A percentile compares a stretch with the other conserved stretches of the same genome.
Conservation (phyloP, 2,329 filamentous ascomycete genomes). For the Ustilaginoidea virens region DNA sequence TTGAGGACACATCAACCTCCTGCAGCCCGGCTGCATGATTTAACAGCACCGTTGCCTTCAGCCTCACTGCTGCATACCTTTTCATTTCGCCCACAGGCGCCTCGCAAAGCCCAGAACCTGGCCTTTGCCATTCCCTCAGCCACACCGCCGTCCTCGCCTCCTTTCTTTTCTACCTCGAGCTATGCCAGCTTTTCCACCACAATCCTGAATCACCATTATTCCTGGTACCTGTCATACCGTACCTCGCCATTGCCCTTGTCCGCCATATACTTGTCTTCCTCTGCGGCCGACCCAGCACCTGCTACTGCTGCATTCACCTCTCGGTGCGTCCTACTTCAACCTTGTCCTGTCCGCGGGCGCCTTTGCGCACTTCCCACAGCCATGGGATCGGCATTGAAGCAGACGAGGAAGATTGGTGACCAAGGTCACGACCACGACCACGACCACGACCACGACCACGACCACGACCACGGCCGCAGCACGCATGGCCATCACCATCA, state of each 20-base stretch:
- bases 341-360: slow-evolving; percentile 9
- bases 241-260: no score
- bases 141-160: no score
- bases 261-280: no score
- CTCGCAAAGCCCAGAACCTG: background rate
- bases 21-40: no score
- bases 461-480: slow-evolving; percentile 51
- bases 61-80: no score
- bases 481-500: slow-evolving; percentile 22
- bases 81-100: slow-evolving; percentile 1
- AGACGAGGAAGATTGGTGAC: slow-evolving; percentile 16
- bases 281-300: slow-evolving; percentile 4
- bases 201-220: background rate
- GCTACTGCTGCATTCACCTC: slow-evolving; percentile 1
- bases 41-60: no score
- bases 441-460: slow-evolving; percentile 34
- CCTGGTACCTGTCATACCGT: background rate
- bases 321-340: slow-evolving; percentile 7
- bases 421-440: slow-evolving; percentile 30
- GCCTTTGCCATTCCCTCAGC: no score
- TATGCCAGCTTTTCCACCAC: slow-evolving; percentile 3
- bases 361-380: slow-evolving; percentile 10
- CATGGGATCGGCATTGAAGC: slow-evolving; percentile 16
- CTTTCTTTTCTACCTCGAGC: no score
- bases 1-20: slow-evolving; percentile 7